Percentiles rank a stretch among this genome's conserved stretches.
Conservation (phyloP, 1,139 yeast species). For the Blastobotrys serpentis region DNA sequence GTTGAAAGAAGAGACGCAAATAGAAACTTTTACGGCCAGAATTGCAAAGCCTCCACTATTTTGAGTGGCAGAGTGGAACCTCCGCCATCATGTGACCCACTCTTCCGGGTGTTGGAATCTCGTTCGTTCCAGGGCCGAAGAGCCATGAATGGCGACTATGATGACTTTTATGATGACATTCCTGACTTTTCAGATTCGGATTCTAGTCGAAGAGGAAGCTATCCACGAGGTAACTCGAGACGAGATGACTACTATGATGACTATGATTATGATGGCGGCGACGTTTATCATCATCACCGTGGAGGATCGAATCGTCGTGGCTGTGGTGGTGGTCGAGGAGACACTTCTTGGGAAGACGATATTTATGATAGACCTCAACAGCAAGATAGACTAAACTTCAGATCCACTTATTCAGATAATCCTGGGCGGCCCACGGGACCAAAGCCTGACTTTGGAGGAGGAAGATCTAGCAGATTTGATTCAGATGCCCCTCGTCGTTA, state of each 20-base stretch:
- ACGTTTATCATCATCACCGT: too few relatives aligned
- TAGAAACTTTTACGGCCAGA: slow-evolving; percentile 86
- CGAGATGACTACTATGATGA: slow-evolving; percentile 43
- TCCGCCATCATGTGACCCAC: slow-evolving; percentile 90
- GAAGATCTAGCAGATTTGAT: slow-evolving; percentile 6
- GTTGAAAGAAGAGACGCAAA: slow-evolving; percentile 96
- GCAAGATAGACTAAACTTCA: slow-evolving; percentile 37
- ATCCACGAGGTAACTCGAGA: slow-evolving; percentile 17
- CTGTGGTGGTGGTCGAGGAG: slow-evolving; percentile 35
- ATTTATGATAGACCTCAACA: slow-evolving; percentile 56
- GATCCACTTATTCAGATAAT: slow-evolving; percentile 33
- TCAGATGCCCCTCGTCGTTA: slow-evolving; percentile 23
- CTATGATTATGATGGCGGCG: slow-evolving; percentile 39
- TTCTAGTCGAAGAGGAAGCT: slow-evolving; percentile 10
- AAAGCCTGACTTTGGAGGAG: slow-evolving; percentile 46
- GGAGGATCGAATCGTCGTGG: slow-evolving; percentile 6
- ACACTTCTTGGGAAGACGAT: slow-evolving; percentile 79
- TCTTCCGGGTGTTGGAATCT: slow-evolving; percentile 82
- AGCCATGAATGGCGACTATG: slow-evolving; percentile 49
- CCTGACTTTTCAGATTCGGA: slow-evolving; percentile 47
- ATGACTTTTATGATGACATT: slow-evolving; percentile 67
- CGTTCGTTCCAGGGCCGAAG: slow-evolving; percentile 71
- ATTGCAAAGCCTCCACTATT: slow-evolving; percentile 81
- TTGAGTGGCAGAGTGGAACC: slow-evolving; percentile 83
- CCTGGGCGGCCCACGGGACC: slow-evolving; percentile 47